Base-by-base conservation (phyloP, 1,284 basidiomycete genomes). In the Exobasidium rhododendri region DNA sequence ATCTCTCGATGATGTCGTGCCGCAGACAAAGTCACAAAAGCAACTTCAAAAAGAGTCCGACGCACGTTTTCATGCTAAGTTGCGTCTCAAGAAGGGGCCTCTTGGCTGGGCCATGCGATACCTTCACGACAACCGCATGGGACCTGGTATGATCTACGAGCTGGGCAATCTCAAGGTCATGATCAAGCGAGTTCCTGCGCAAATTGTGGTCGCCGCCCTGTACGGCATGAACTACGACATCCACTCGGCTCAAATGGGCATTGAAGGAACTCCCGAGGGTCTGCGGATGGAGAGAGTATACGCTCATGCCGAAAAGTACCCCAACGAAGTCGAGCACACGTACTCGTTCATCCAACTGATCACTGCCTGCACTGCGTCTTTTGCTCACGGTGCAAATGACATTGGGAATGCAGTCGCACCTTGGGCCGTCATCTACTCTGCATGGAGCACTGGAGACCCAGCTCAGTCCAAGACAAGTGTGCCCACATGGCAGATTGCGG, bases 301-400 rank as follows among this genome's bases (percentile, higher is more conserved):
- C 73, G 68, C 74, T 24, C 71, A 73, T 28, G 80, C 82, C 52
- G 74, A 71, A 54, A 81, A 82, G 63, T 83, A 83, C 76, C 76
- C 76, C 62, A 83, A 83, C 73, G 81, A 82, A 70, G 81, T 81
- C 56, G 83, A 84, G 69, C 82, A 83, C 69, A 64, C 81, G 31
- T 84, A 79, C 80, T 82, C 82, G 22, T 84, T 83, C 78, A 76
- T 84, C 50, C 83, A 84, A 65, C 82, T 83, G 58, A 62, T 84
- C 59, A 83, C 83, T 14, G 83, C 83, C n/a, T 83, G 82, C 68
- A 83, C 81, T 61, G 82, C 82, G 56, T 83, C 82, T 14, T 84
- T 84, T 65, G 83, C 82, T 17, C 82, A 83, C 71, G 82, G 82
- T 40, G 65, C 71, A 47, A 73, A 74, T 63, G 74, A 79, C 46